Evolutionary conservation across 805 yeast species (phyloP), one percentile per base, ranked within the genome.

Genomic region (Schizosaccharomyces octosporus): DNA sequence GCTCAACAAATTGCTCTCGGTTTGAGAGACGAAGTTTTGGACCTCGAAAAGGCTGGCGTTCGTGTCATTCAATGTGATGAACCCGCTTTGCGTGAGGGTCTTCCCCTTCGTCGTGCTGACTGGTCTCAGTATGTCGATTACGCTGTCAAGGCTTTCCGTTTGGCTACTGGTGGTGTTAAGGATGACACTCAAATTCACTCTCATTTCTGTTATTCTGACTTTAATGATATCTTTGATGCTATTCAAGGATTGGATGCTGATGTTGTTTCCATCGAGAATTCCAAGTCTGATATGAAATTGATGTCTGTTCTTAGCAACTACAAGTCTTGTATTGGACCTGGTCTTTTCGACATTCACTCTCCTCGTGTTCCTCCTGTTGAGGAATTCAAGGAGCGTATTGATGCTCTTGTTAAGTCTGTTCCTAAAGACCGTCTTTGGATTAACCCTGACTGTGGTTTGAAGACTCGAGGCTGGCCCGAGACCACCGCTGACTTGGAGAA

Each of bases 391-490:
- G 77, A 83, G 73, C 88, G 96, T 79, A 87, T 93, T 72, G 82
- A 82, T 73, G 93, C 87, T 75, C 89, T 93, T 79, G 79, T 93
- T 77, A 87, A 88, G 80, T 93, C 86, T 64, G 90, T 90, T 81
- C 97, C 97, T 75, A 94, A 93, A 73, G 87, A 86, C 76, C 90
- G 89, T 78, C 86, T 93, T 83, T 93, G 98, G 98, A 95, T 93
- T 74, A 93, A 93, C 94, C 98, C 98, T 73, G 98, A 93, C 81
- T 93, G 98, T 83, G 98, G 98, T 83, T 83, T 93, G 77, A 93
- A 93, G 86, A 93, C 98, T 76, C 89, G 98, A 84, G 95, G 95
- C 70, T 93, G 98, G 98, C 87, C 85, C 70, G 98, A 93, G 82
- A 87, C 90, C 71, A 87, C 78, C 74, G 88, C 83, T 73, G 87